Evolutionary conservation across 441 rosid genomes (phyloP), one percentile per base, ranked within the genome.

Genomic region (Arabidopsis hybrid): DNA sequence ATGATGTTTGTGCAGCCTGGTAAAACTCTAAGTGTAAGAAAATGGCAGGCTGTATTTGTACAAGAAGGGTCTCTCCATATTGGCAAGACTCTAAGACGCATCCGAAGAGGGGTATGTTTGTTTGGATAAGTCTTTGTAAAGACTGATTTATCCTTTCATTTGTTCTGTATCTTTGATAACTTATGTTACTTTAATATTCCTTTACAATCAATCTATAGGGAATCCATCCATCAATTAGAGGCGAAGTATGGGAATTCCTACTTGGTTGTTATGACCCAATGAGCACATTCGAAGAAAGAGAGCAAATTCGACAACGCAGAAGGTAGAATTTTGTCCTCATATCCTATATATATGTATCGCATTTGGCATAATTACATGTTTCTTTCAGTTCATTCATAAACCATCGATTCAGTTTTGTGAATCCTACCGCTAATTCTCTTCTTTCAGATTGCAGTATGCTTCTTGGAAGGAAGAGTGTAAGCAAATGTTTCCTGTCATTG

Each of bases 191-290:
- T 51, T 14, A 53, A 21, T 21, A 45, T 17, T 67, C n/a, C 2
- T 7, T n/a, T 11, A 26, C 49, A 51, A 39, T 21, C 0, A 1
- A 17, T 59, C 50, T 74, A 10, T 42, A 95, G 99, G 99, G 97
- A 59, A 81, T 95, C 59, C 97, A 95, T 86, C 99, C 99, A 68
- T 80, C 91, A 35, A 95, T 95, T 65, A 89, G 97, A 87, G 99
- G 96, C 55, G 93, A 95, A 84, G 99, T 95, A 13, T 95, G 99
- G 99, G 99, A 95, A 72, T 91, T 92, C 70, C 83, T 95, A 43
- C 97, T 95, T 53, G 93, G 91, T 47, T 95, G 99, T 80, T 95
- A 82, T 86, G 92, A 89, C 56, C 88, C 97, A 26, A 81, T 62
- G 79, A 95, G 96, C 77, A 86, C 97, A 40, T 95, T 87, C 29